phyloP scores from a whole-genome alignment of 2,329 filamentous ascomycete genomes.

The Lasiodiplodia sp. region DNA sequence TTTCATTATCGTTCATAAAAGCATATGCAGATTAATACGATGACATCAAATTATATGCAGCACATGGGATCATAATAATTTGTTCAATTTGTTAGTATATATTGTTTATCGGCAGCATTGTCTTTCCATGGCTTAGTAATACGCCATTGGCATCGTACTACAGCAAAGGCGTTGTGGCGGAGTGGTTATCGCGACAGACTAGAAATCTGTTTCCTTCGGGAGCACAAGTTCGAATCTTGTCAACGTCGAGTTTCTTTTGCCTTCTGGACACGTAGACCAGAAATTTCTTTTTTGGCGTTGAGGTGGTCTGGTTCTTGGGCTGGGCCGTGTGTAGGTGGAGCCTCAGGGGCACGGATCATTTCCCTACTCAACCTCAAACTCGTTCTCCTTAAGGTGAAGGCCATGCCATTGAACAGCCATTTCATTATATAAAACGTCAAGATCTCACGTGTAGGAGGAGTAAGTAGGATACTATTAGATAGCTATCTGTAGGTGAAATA shows the following conservation, averaged over 20 bases:
- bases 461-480: not conserved
- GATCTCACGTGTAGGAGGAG: not conserved
- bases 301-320: not conserved
- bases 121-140: not conserved
- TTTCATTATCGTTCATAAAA: not conserved
- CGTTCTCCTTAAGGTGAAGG: not conserved
- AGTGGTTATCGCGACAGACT: constrained; percentile 2
- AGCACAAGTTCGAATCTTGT: constrained; percentile 2
- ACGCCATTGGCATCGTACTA: not conserved
- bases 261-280: not conserved
- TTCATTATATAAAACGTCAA: not conserved
- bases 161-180: not conserved
- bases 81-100: not conserved
- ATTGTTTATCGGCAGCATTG: accelerated
- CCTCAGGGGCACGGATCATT: not conserved
- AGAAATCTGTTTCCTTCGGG: constrained; percentile 2
- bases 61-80: too few species aligned
- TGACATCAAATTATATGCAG: too few species aligned
- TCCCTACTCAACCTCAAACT: not conserved
- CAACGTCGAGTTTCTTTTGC: not conserved
- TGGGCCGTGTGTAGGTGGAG: not conserved
- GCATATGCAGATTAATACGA: too few species aligned
- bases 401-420: not conserved
- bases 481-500: not conserved
- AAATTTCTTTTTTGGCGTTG: not conserved